Evolutionary conservation across 2,329 filamentous ascomycete genomes (phyloP).

Genomic region (Cladosporium sp.): DNA sequence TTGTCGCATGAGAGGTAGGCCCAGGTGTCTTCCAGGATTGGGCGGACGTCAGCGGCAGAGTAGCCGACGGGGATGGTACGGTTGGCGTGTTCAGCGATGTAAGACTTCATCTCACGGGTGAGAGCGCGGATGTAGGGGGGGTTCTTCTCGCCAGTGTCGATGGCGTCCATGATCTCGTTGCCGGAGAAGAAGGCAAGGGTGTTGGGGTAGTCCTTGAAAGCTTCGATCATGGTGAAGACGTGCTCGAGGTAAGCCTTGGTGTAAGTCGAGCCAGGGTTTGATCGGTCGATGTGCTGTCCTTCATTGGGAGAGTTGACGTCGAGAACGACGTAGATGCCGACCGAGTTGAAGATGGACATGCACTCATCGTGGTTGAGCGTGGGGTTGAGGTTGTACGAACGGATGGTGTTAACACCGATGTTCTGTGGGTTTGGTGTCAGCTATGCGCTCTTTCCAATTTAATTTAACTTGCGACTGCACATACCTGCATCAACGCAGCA

Average conservation of each 20-base stretch:
- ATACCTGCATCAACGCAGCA: conserved; percentile 60
- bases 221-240: conserved; percentile 64
- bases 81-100: conserved; percentile 59
- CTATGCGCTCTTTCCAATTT: not conserved
- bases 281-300: conserved; percentile 58
- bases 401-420: conserved; percentile 65
- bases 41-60: conserved; percentile 72
- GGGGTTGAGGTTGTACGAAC: conserved; percentile 64
- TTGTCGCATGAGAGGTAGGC: conserved; percentile 70
- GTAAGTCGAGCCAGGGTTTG: conserved; percentile 57
- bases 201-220: conserved; percentile 67
- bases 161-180: conserved; percentile 68
- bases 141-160: conserved; percentile 50
- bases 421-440: conserved; percentile 24
- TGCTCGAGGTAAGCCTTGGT: conserved; percentile 56
- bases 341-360: conserved; percentile 64
- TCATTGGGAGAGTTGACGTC: conserved; percentile 64
- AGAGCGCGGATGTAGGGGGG: conserved; percentile 63
- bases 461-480: not conserved
- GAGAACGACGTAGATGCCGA: conserved; percentile 66
- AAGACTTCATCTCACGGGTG: conserved; percentile 67
- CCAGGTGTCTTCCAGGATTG: conserved; percentile 71
- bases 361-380: conserved; percentile 61
- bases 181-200: conserved; percentile 66
- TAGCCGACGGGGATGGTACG: conserved; percentile 67